Evolutionary conservation across 2,329 filamentous ascomycete species (phyloP).

Genomic region (Sclerotinia glacialis): DNA sequence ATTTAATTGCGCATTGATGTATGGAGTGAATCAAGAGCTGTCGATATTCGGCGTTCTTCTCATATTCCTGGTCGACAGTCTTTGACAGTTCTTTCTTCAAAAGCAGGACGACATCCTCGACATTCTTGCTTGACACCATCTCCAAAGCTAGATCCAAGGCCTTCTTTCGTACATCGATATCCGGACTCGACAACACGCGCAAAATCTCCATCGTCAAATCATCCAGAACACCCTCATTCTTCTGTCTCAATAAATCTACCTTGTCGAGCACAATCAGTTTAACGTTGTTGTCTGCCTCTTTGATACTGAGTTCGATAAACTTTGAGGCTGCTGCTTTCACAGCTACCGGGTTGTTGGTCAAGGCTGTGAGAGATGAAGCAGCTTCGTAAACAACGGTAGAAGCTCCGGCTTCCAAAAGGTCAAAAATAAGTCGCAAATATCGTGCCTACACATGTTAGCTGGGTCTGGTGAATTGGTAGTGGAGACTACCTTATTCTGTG

Average conservation of each 20-base stretch:
- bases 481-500: conserved; percentile 77
- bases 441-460: conserved; percentile 59
- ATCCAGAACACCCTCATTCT: conserved; percentile 87
- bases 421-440: conserved; percentile 93
- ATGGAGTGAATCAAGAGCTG: conserved; percentile 95
- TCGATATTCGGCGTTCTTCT: conserved; percentile 95
- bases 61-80: conserved; percentile 97
- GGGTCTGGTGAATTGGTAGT: conserved; percentile 2
- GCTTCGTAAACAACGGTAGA: conserved; percentile 98
- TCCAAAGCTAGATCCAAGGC: conserved; percentile 86
- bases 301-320: conserved; percentile 95
- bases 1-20: conserved; percentile 97
- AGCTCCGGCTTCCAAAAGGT: conserved; percentile 86
- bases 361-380: conserved; percentile 86
- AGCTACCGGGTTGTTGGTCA: conserved; percentile 94
- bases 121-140: conserved; percentile 98
- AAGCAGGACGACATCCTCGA: conserved; percentile 93
- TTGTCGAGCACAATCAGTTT: conserved; percentile 97
- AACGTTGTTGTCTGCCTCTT: conserved; percentile 98
- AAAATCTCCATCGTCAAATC: conserved; percentile 97
- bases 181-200: conserved; percentile 88
- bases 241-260: conserved; percentile 80
- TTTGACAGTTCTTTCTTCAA: conserved; percentile 97
- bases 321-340: conserved; percentile 95
- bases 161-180: conserved; percentile 93